A percentile compares a stretch with the other conserved stretches of the same genome.
phyloP scores from a whole-genome alignment of 306 rosid species.

The Trichosanthes truncata region DNA sequence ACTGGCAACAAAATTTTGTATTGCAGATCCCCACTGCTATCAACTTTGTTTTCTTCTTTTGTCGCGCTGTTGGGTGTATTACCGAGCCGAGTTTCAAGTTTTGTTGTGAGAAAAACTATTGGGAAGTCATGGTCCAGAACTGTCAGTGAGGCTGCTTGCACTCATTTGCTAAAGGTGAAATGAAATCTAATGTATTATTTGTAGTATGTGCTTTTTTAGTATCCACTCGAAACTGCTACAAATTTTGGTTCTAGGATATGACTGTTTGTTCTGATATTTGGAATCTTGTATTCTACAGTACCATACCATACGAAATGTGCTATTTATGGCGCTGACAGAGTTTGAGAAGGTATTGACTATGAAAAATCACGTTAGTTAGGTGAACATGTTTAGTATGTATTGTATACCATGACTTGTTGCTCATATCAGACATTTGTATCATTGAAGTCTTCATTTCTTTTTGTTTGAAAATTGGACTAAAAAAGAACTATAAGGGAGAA shows the following conservation, averaged over 20 bases:
- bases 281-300: constrained; percentile 37
- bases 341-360: constrained; percentile 43
- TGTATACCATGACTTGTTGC: background rate
- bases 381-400: background rate
- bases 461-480: background rate
- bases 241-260: background rate
- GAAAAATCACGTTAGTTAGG: background rate
- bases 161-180: constrained; percentile 71
- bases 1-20: constrained; percentile 12
- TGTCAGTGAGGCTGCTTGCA: constrained; percentile 75
- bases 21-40: constrained; percentile 50
- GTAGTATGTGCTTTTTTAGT: background rate
- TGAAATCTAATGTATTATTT: constrained; percentile 18
- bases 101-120: constrained; percentile 39
- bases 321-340: constrained; percentile 75
- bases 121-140: constrained; percentile 72
- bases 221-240: background rate
- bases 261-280: background rate
- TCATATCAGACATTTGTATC: background rate
- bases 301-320: constrained; percentile 71
- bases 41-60: constrained; percentile 39
- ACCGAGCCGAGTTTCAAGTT: constrained; percentile 42
- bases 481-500: background rate
- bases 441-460: background rate
- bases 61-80: constrained; percentile 49